Conservation (phyloP, 768 basidiomycete genomes). For the Leucosporidium yakuticum region DNA sequence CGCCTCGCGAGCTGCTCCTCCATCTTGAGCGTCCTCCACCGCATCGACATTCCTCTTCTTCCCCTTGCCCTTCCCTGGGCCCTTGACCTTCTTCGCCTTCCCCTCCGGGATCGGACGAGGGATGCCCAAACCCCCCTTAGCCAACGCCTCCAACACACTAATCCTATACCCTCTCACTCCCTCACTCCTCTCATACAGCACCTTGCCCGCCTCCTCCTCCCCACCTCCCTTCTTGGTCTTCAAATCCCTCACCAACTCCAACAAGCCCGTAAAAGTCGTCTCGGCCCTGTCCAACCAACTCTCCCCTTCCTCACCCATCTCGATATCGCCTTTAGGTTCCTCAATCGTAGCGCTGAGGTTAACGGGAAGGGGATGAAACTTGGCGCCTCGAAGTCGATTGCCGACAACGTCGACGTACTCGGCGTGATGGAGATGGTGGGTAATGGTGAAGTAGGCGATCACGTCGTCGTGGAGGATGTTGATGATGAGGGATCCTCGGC, state of each 20-base stretch:
- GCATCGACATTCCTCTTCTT: too few species aligned
- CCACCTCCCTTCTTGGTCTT: not conserved
- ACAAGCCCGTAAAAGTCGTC: not conserved
- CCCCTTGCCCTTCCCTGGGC: too few species aligned
- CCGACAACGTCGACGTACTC: constrained; percentile 13
- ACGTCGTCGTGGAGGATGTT: constrained; percentile 1
- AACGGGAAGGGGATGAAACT: not conserved
- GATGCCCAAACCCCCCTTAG: not conserved
- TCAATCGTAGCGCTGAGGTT: not conserved
- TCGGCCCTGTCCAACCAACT: not conserved
- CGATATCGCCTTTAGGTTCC: not conserved
- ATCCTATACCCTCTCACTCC: not conserved
- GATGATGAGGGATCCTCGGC: constrained; percentile 4
- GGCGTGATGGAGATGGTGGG: constrained; percentile 1
- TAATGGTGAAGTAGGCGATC: not conserved
- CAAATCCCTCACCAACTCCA: not conserved
- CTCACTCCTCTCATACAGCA: not conserved
- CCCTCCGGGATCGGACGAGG: too few species aligned
- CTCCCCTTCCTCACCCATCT: not conserved
- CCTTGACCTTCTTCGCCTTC: too few species aligned
- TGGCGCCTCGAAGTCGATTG: not conserved
- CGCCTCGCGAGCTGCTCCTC: too few species aligned
- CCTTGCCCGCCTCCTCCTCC: not conserved
- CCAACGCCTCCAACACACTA: not conserved
- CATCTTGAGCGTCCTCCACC: too few species aligned